Base-by-base conservation (phyloP, 495 filamentous ascomycete genomes). In the Xylaria telfairii region DNA sequence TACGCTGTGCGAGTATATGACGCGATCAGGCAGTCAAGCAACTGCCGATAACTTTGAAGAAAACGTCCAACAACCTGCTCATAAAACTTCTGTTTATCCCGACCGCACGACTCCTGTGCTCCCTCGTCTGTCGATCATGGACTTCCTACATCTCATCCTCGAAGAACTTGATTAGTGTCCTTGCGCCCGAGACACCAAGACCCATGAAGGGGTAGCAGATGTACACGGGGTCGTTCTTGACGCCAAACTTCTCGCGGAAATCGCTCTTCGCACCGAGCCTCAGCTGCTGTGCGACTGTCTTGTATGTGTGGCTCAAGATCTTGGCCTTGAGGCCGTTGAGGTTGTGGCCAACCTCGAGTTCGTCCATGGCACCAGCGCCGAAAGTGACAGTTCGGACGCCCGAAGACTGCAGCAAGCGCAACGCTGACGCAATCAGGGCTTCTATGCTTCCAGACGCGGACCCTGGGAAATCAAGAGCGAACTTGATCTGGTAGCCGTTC, bases 401-500 rank as follows among this genome's bases (percentile, higher is more conserved):
- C 0, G 82, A 76, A 42, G 87, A 84, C 44, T 88, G 87, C 34
- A 92, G 87, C 37, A 85, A 83, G 74, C 91, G 88, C 76, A 97
- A 89, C n/a, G 92, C 89, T 74, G 90, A 88, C 24, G 91, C 90
- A 74, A 94, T 92, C 60, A 94, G 87, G 4, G 87, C 83, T 80
- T 97, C 93, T 71, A 96, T 97, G 42, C 90, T 90, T 67, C 93
- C 93, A 67, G 85, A 91, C 3, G 93, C 92, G 4, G 92, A 85
- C 21, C 87, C 87, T 19, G 93, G 93, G 84, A 97, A 96, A 77
- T 95, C 93, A 68, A 96, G 87, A 51, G 90, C 90, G 81, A 93
- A 95, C 82, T 97, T 96, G 80, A 96, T 90, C 82, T 97, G 93
- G 85, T 92, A 93, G 67, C 93, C 93, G 72, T 95, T 88, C 42